Base-by-base conservation (phyloP, 768 basidiomycete genomes). In the Hypholoma fasciculare region DNA sequence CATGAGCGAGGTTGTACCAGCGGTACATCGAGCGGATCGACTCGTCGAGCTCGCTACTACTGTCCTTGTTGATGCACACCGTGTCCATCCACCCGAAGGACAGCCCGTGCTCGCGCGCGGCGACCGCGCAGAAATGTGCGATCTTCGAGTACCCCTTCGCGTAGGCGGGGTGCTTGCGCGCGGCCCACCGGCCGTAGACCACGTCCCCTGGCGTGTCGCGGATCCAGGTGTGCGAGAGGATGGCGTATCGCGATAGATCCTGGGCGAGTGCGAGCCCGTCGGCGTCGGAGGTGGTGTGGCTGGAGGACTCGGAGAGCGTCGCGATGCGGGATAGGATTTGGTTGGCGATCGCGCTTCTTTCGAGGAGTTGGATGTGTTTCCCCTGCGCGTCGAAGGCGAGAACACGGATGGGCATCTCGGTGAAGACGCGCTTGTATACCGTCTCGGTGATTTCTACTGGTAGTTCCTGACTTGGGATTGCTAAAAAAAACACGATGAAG, bases 201-300 rank as follows among this genome's bases (percentile, higher is more conserved):
- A 63, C 44, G 42, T 63, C 62, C 14, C 39, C 52, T 3, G 38
- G 13, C 2, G 20, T 6, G 39, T 46, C 17, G 55, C 54, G 43
- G 27, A 58, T 42, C 62, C 62, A 63, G 3, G 62, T 63, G 40
- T 63, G 62, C 0, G 62, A 60, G 6, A 63, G 56, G 49, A 60
- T 60, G 3, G 62, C 62, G 36, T 63, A 63, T 49, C 49, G 34
- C n/a, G 60, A 46, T 13, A 23, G 46, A 20, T 48, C 46, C 17
- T 19, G 5, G 19, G 20, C 17, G 2, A 26, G 20, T 42, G 13
- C 17, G 13, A 16, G 40, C 13, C 16, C 17, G 17, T 42, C 40
- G 13, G 40, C 30, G n/a, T n/a, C n/a, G 30, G 6, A 1, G 17
- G 8, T 42, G 13, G 13, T 42, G 4, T 42, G 13, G 16, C 39